Evolutionary conservation across 495 filamentous ascomycete genomes (phyloP).

Genomic region (Thermothielavioides terrestris): DNA sequence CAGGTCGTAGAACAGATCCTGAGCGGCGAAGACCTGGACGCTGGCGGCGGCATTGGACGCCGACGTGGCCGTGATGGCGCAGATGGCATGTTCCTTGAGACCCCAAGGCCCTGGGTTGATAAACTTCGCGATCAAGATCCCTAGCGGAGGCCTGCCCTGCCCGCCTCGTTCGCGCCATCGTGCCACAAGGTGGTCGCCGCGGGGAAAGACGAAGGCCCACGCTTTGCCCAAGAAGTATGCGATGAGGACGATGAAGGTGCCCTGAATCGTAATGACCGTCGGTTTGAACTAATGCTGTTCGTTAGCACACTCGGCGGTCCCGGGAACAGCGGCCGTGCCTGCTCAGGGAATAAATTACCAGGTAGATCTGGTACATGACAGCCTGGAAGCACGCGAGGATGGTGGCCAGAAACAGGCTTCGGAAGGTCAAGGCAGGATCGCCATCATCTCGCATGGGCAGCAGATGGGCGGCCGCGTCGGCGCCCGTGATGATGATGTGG

Average conservation of each 20-base stretch:
- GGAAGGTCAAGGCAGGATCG: slow-evolving; percentile 39
- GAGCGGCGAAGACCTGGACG: slow-evolving; percentile 32
- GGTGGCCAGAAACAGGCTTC: slow-evolving; percentile 37
- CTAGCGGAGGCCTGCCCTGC: slow-evolving; percentile 5
- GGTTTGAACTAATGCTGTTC: slow-evolving; percentile 24
- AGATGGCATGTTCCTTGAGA: slow-evolving; percentile 39
- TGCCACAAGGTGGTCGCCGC: slow-evolving; percentile 27
- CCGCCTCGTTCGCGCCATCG: slow-evolving; percentile 12
- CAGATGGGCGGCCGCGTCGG: slow-evolving; percentile 21
- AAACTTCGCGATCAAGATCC: slow-evolving; percentile 25
- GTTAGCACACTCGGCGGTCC: too few species aligned
- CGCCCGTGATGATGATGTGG: slow-evolving; percentile 20
- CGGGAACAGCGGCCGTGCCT: too few species aligned
- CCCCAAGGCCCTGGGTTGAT: slow-evolving; percentile 35
- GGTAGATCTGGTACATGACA: slow-evolving; percentile 43
- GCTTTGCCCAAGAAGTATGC: slow-evolving; percentile 30
- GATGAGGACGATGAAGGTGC: slow-evolving; percentile 23
- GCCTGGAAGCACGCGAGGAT: slow-evolving; percentile 39
- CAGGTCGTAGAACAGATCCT: slow-evolving; percentile 39
- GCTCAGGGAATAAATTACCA: too few species aligned
- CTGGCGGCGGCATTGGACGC: slow-evolving; percentile 29
- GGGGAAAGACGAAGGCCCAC: slow-evolving; percentile 37
- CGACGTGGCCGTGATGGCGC: slow-evolving; percentile 35
- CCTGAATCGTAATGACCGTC: slow-evolving; percentile 11
- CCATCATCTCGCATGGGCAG: slow-evolving; percentile 40